A percentile compares a stretch with the other conserved stretches of the same genome.
phyloP scores from a whole-genome alignment of 495 filamentous ascomycete genomes.

The Polyplosphaeria fusca region DNA sequence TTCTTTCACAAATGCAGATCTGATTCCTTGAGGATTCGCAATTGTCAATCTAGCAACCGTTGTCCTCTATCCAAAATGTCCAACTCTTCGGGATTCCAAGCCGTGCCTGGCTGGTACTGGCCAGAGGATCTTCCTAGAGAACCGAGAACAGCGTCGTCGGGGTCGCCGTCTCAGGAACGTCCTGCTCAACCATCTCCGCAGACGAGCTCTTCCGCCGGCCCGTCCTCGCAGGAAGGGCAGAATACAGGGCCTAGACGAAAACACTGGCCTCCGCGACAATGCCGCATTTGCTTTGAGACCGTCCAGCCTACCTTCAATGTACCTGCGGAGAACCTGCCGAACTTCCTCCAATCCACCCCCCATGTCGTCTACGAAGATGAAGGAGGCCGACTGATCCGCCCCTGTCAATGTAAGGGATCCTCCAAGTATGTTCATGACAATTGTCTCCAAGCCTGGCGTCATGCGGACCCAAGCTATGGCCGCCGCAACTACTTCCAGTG shows the following conservation, averaged over 20 bases:
- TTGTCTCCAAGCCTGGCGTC: conserved; percentile 86
- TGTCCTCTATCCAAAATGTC: conserved; percentile 32
- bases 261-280: conserved; percentile 67
- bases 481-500: conserved; percentile 78
- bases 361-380: conserved; percentile 75
- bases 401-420: conserved; percentile 89
- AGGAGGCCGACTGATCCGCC: conserved; percentile 77
- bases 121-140: conserved; percentile 34
- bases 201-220: conserved; percentile 19
- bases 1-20: too few species aligned
- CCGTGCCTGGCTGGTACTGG: conserved; percentile 41
- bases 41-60: background rate
- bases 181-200: background rate
- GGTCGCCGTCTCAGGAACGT: background rate
- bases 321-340: conserved; percentile 56
- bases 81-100: conserved; percentile 37
- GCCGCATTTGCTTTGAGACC: conserved; percentile 88
- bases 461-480: conserved; percentile 64
- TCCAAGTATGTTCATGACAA: conserved; percentile 92
- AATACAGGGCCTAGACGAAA: conserved; percentile 29
- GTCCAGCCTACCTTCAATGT: conserved; percentile 74
- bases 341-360: conserved; percentile 59
- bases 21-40: too few species aligned
- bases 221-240: conserved; percentile 29
- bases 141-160: background rate